Evolutionary conservation across 306 rosid genomes (phyloP).

Genomic region (Cucumis melo): DNA sequence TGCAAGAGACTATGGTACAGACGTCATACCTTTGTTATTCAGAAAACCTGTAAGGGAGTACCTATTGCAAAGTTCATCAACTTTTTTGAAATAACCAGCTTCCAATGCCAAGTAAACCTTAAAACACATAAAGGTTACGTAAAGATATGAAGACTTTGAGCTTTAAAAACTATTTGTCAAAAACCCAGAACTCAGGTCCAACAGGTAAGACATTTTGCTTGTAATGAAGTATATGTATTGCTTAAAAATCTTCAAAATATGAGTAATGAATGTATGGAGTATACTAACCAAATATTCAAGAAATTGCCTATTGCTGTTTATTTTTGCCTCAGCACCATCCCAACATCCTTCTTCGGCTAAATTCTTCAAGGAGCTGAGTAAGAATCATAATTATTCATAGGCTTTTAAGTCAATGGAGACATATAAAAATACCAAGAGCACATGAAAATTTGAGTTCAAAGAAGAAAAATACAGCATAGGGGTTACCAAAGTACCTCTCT

Average conservation of each 20-base stretch:
- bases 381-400: constrained; percentile 12
- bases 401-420: constrained; percentile 8
- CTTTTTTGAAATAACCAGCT: constrained; percentile 90
- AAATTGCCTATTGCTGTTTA: constrained; percentile 56
- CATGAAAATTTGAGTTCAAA: not conserved
- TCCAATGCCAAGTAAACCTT: constrained; percentile 97
- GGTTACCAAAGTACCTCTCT: constrained; percentile 45
- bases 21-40: constrained; percentile 40
- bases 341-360: constrained; percentile 92
- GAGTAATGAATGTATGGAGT: constrained; percentile 6
- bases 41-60: constrained; percentile 58
- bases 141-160: not conserved
- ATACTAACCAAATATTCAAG: constrained; percentile 79
- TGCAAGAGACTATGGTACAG: not conserved
- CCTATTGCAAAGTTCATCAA: constrained; percentile 66
- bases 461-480: not conserved
- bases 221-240: not conserved
- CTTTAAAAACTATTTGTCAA: not conserved
- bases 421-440: not conserved
- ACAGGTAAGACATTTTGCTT: not conserved
- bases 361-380: constrained; percentile 59
- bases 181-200: not conserved
- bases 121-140: constrained; percentile 2
- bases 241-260: not conserved
- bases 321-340: constrained; percentile 91